Base-by-base conservation (phyloP, 2,329 filamentous ascomycete species). In the Hypoxylon sp. region DNA sequence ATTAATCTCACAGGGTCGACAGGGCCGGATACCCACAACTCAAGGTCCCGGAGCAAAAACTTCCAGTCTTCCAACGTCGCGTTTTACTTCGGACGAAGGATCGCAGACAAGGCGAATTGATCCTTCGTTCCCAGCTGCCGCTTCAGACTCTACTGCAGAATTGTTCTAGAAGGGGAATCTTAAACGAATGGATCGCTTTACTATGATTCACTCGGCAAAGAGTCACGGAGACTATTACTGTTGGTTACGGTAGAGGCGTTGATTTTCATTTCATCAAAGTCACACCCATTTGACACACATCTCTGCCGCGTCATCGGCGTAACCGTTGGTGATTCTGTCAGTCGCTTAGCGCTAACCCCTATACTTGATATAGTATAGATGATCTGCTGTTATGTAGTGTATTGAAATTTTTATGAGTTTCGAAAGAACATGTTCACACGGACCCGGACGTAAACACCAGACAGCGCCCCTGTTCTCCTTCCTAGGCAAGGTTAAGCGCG, bases 91-190 rank as follows among this genome's bases (percentile, higher is more conserved):
- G 54, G 59, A 44, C 31, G 59, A 59, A 70, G 51, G 54, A 60
- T 53, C 29, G 19, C 19, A 22, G 19, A 22, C 19, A 22, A 22
- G 19, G 19, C 19, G 19, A 22, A 22, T 22, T 22, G 44, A 58
- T 58, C 59, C 63, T 63, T 66, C 55, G 58, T 35, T 58, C 39
- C 47, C 39, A 63, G 63, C 63, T 63, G 44, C 48, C 46, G 55
- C 60, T 57, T 58, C 53, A 37, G 46, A 63, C 24, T 19, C 26
- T 26, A 26, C 54, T 35, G 42, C 48, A 39, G 67, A 67, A 70
- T 63, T 51, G 54, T 69, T 69, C 67, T 66, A 66, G 67, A 69
- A 69, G 66, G 63, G 50, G 39, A 51, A 57, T 29, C 44, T 11
- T 35, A 24, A 46, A 24, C 14, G 29, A 52, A 35, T 47, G 54